These are phyloP conservation scores for Saccharum officinarum DNA, from an alignment of 176 grass and related monocot genomes.

Conservation along the genomic window DNA sequence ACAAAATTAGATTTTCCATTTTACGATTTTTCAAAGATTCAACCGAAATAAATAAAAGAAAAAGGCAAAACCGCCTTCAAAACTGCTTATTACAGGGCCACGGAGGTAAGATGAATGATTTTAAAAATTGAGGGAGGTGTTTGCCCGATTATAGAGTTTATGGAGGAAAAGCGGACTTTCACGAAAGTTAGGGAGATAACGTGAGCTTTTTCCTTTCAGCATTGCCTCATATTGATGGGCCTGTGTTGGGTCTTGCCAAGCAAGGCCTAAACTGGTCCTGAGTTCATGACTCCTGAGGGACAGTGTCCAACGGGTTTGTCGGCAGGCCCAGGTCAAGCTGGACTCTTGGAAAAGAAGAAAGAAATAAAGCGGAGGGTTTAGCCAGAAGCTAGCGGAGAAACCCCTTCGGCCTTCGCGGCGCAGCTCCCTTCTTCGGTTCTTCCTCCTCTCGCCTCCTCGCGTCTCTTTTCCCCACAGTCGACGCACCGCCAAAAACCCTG, in stretches of 20 bases:
- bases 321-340: neutral
- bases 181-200: too few species aligned
- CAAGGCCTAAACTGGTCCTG: neutral
- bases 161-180: too few species aligned
- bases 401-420: neutral
- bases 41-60: too few species aligned
- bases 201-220: too few species aligned
- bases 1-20: too few species aligned
- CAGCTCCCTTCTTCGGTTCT: neutral
- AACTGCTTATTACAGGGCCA: too few species aligned
- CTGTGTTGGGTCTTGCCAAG: neutral
- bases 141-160: too few species aligned
- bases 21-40: too few species aligned
- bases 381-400: neutral
- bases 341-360: slow-evolving; percentile 32
- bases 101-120: too few species aligned
- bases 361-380: slow-evolving; percentile 24
- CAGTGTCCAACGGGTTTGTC: neutral
- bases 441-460: neutral
- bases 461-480: slow-evolving; percentile 4
- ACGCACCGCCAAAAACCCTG: slow-evolving; percentile 40
- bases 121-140: too few species aligned
- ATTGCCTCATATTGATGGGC: neutral
- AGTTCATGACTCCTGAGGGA: neutral
- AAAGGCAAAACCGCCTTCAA: too few species aligned